Evolutionary conservation across 2,329 filamentous ascomycete genomes (phyloP), one percentile per base, ranked within the genome.

Genomic region (Bipolaris gigantea): DNA sequence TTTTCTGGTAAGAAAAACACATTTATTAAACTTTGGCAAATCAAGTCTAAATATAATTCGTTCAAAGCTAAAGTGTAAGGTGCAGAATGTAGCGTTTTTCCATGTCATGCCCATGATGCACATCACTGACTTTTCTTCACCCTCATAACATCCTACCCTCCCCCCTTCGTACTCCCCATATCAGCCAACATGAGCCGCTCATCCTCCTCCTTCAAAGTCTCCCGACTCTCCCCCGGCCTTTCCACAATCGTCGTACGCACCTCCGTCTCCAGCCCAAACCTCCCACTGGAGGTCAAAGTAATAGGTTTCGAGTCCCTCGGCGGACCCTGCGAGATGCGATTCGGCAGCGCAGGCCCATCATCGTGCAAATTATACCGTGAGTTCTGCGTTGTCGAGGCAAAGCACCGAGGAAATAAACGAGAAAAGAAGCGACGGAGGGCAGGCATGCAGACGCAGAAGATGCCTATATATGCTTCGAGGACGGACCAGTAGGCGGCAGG

Each of bases 351-450:
- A n/a, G 7, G 11, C 21, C 43, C 15, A 21, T 46, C 43, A 15
- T 45, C 21, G 21, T 46, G 36, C 15, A 27, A n/a, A 16, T 16
- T 11, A n/a, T 46, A 36, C 15, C 32, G 19, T 8, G 55, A 48
- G 16, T 49, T 46, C 4, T 47, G 18, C 18, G 56, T 43, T 16
- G 53, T 59, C 1, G 55, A 51, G 38, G 48, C 50, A n/a, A 59
- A 61, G 42, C 45, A 55, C 13, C 44, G 40, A 34, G 76, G 77
- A 39, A 77, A 73, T 6, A 76, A 38, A 0, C 61, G n/a, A 4
- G 48, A 52, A 5, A 66, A 43, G 41, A 62, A 53, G 16, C 58
- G 55, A 21, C 60, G 56, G 11, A 61, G 23, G 4, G 60, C 56
- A 3, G 59, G 60, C 56, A 63, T 63, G 23, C 60, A 64, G 15